These are phyloP conservation scores for Wickerhamiella dianesei DNA, from an alignment of 805 yeast species.

Conservation along the genomic window DNA sequence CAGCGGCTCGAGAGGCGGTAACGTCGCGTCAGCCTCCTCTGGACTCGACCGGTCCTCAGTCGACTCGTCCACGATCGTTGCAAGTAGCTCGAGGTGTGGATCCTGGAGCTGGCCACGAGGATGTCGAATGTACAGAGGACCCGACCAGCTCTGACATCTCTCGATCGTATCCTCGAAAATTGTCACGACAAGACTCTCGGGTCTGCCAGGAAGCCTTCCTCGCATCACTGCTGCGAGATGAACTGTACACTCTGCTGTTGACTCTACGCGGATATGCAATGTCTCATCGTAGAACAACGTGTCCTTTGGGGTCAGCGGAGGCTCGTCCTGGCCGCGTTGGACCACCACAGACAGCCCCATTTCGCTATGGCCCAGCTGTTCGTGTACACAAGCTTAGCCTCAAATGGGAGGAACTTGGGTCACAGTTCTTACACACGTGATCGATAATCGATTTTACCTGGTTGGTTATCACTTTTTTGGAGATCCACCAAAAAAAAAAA, in stretches of 20 bases:
- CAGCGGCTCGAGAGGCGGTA: constrained; percentile 9
- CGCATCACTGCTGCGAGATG: constrained; percentile 12
- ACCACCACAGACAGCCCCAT: constrained; percentile 8
- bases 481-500: constrained; percentile 13
- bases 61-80: constrained; percentile 8
- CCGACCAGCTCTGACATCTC: constrained; percentile 2
- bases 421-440: not conserved
- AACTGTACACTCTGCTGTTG: constrained; percentile 7
- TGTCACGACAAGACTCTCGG: constrained; percentile 9
- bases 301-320: constrained; percentile 1
- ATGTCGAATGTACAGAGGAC: constrained; percentile 11
- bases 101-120: constrained; percentile 15
- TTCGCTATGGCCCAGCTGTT: no score
- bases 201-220: constrained; percentile 11
- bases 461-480: constrained; percentile 1
- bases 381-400: no score
- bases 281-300: constrained; percentile 14
- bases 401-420: not conserved
- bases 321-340: constrained; percentile 9
- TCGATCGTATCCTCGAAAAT: constrained; percentile 11
- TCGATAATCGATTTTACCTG: not conserved
- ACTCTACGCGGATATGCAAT: constrained; percentile 3
- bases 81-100: constrained; percentile 13
- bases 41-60: not conserved
- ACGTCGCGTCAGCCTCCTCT: not conserved